phyloP scores from a whole-genome alignment of 495 filamentous ascomycete genomes.

The Aspergillus funiculosus region DNA sequence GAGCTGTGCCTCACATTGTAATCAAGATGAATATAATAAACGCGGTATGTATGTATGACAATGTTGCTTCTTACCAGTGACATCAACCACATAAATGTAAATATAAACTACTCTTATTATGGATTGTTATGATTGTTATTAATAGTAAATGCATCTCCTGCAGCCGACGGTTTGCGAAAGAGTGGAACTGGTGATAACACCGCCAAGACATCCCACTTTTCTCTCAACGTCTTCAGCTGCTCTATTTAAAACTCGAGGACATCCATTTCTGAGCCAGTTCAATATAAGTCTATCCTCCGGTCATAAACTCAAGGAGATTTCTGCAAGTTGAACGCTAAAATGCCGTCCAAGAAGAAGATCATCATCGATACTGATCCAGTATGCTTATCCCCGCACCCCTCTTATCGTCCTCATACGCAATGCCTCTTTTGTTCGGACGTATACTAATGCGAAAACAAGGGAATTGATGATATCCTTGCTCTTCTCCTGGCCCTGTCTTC shows the following conservation, averaged over 20 bases:
- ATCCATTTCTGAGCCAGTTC: not conserved
- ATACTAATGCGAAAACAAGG: conserved; percentile 40
- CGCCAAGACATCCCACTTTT: conserved; percentile 18
- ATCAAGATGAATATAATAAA: too few species aligned
- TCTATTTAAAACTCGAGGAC: not conserved
- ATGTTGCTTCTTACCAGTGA: too few species aligned
- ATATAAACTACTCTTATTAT: too few species aligned
- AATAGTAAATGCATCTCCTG: too few species aligned
- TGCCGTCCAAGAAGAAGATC: conserved; percentile 51
- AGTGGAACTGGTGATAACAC: conserved; percentile 17
- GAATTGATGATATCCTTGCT: conserved; percentile 88
- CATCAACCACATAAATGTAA: too few species aligned
- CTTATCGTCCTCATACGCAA: not conserved
- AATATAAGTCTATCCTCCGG: not conserved
- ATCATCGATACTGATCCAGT: conserved; percentile 95
- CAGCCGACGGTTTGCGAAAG: not conserved
- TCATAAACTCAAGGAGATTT: not conserved
- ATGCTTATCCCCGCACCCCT: conserved; percentile 12
- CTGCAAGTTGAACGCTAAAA: not conserved
- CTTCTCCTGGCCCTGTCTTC: conserved; percentile 79
- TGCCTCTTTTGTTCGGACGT: not conserved
- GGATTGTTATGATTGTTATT: too few species aligned
- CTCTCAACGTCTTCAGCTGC: not conserved
- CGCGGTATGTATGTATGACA: too few species aligned
- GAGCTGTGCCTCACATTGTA: too few species aligned